Conservation (phyloP, 805 yeast species). For the Deakozyma indianensis region DNA sequence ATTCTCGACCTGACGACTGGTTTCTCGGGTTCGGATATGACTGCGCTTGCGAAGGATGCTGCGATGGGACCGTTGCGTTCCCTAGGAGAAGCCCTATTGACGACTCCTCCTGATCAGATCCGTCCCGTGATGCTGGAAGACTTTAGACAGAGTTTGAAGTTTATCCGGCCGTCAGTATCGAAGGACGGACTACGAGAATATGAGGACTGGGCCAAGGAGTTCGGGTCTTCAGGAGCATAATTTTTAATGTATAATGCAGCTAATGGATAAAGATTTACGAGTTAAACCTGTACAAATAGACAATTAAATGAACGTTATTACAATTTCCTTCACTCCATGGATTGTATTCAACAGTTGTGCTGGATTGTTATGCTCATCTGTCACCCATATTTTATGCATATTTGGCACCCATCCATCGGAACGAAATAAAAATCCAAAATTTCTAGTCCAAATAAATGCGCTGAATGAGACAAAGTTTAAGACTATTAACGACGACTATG, state of each 20-base stretch:
- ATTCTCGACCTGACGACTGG: slow-evolving; percentile 60
- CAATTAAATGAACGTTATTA: no score
- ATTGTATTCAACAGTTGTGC: no score
- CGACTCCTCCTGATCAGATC: slow-evolving; percentile 56
- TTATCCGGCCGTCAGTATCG: slow-evolving; percentile 81
- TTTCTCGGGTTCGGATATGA: slow-evolving; percentile 86
- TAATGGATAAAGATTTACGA: background rate
- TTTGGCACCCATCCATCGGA: no score
- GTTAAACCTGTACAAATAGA: no score
- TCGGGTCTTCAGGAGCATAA: slow-evolving; percentile 79
- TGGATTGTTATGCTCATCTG: no score
- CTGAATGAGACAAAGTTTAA: background rate
- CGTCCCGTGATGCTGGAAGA: slow-evolving; percentile 63
- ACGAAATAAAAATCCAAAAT: no score
- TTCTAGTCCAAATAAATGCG: no score
- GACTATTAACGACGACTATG: background rate
- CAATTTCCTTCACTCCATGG: no score
- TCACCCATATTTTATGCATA: no score
- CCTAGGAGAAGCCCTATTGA: slow-evolving; percentile 68
- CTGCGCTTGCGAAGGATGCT: slow-evolving; percentile 89
- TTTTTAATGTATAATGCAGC: background rate
- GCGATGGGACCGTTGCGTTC: slow-evolving; percentile 96
- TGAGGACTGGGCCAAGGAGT: slow-evolving; percentile 78
- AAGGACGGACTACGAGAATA: slow-evolving; percentile 63
- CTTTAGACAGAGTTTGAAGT: slow-evolving; percentile 58